Base-by-base conservation (phyloP, 2,329 filamentous ascomycete genomes). In the Phoma sp. region DNA sequence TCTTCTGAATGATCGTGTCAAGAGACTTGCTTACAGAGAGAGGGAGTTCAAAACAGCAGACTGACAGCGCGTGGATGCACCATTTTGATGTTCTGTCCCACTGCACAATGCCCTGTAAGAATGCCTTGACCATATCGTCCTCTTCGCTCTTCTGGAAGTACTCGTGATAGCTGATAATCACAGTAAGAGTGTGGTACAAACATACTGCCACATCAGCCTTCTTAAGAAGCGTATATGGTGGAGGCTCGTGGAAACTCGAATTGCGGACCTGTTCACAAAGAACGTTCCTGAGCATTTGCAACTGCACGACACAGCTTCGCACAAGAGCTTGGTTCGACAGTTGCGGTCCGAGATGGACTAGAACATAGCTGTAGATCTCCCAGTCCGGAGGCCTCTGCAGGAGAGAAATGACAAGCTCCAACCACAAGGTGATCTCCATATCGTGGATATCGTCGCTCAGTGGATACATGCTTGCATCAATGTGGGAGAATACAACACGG, bases 31-130 rank as follows among this genome's bases (percentile, higher is more conserved):
- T 91, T 46, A 93, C 90, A 10, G 93, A 93, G 14, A 89, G 83
- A 2, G 95, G 93, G 24, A 97, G 84, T 74, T 99, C 95, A 67
- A 97, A 92, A 72, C 93, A 97, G 78, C 93, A 98, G 56, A 99
- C 89, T 0, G 92, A 93, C 18, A 99, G 80, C 0, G 93, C 93
- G 72, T 99, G 93, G 47, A 99, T 96, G 75, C 95, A 99, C 58
- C 87, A 90, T 68, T 93, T 95, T 18, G 92, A 91, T 49, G 91
- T 96, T 59, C 89, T 85, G 66, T 96, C 92, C 84, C 89, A 92
- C 2, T 87, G 86, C 9, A 88, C 86, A 54, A 98, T 90, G 2
- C 93, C 93, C 51, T 89, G 84, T 62, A 96, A 86, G 69, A 99
- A 97, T 0, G 90, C 86, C 60, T 88, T 87, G 24, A 96, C 91